Percentiles rank a stretch among this genome's conserved stretches.
Conservation (phyloP, 106 monocot genomes). For the Agapanthus africanus region DNA sequence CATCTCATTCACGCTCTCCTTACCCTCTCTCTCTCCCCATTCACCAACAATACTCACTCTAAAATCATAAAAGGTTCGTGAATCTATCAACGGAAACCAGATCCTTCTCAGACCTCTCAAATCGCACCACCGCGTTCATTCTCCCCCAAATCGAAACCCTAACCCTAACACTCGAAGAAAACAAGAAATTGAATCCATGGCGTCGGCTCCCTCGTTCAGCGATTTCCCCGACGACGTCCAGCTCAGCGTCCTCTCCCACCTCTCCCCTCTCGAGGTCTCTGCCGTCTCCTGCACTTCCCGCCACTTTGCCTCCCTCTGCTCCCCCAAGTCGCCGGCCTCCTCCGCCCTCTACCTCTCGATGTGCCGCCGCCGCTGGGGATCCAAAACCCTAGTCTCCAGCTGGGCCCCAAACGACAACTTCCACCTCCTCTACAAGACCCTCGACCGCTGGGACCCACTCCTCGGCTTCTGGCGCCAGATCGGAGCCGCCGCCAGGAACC, state of each 20-base stretch:
- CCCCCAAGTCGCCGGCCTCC: neutral
- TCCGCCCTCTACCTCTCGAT: slow-evolving; percentile 45
- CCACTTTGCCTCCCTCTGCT: slow-evolving; percentile 14
- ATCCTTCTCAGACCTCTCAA: no score
- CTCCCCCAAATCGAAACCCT: no score
- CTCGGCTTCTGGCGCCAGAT: slow-evolving; percentile 82
- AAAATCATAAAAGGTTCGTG: no score
- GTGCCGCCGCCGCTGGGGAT: slow-evolving; percentile 65
- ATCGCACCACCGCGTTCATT: no score
- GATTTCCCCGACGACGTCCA: slow-evolving; percentile 81
- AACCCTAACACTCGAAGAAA: no score
- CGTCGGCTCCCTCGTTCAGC: slow-evolving; percentile 20
- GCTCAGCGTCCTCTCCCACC: slow-evolving; percentile 59
- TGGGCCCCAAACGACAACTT: slow-evolving; percentile 18
- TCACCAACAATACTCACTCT: no score
- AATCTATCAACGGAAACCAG: no score
- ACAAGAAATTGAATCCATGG: slow-evolving; percentile 1
- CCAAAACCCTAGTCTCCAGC: slow-evolving; percentile 25
- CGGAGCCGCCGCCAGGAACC: slow-evolving; percentile 15
- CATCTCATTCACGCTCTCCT: no score
- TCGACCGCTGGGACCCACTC: slow-evolving; percentile 26
- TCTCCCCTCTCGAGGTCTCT: slow-evolving; percentile 46
- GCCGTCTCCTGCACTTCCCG: slow-evolving; percentile 36
- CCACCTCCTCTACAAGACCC: slow-evolving; percentile 12
- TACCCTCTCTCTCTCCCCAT: no score